Percentiles rank a stretch among this genome's conserved stretches.
These are phyloP conservation scores for Globisporangium apiculatum DNA, from an alignment of 352 stramenopile genomes.

Conservation along the genomic window DNA sequence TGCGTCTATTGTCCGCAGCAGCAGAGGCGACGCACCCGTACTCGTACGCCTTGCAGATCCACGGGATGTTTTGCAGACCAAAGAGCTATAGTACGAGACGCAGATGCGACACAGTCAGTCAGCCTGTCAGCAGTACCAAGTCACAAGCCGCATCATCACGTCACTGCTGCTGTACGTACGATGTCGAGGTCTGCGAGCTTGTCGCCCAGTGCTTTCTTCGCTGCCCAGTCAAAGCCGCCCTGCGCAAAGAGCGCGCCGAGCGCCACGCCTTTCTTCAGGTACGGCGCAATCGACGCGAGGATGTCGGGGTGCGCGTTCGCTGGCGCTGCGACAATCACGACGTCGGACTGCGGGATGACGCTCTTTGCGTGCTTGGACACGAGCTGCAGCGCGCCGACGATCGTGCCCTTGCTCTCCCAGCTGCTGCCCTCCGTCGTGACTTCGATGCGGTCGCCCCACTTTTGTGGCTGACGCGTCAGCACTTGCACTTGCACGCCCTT, in stretches of 20 bases:
- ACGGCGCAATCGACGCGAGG: constrained; percentile 62
- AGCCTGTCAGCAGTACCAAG: background rate
- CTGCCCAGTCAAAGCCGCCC: constrained; percentile 90
- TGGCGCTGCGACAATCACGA: constrained; percentile 87
- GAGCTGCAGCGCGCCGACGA: constrained; percentile 60
- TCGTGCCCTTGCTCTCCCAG: constrained; percentile 74
- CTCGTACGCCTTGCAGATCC: constrained; percentile 90
- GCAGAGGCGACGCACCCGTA: constrained; percentile 45
- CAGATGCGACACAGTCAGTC: background rate
- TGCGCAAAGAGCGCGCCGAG: constrained; percentile 88
- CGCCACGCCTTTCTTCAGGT: constrained; percentile 81
- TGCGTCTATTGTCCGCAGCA: background rate
- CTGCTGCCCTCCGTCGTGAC: constrained; percentile 79
- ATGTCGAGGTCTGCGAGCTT: constrained; percentile 52
- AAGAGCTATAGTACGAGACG: constrained; percentile 55
- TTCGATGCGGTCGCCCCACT: constrained; percentile 73
- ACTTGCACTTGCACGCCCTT: constrained; percentile 81
- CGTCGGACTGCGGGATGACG: constrained; percentile 83
- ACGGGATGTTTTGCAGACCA: constrained; percentile 91
- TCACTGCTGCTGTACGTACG: constrained; percentile 17
- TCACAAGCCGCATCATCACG: too few species aligned
- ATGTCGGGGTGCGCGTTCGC: constrained; percentile 86
- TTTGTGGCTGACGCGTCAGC: constrained; percentile 74
- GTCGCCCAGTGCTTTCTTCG: constrained; percentile 80
- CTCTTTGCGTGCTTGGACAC: constrained; percentile 80